Base-by-base conservation (phyloP, 208 protist genomes). In the Leishmania aethiopica region DNA sequence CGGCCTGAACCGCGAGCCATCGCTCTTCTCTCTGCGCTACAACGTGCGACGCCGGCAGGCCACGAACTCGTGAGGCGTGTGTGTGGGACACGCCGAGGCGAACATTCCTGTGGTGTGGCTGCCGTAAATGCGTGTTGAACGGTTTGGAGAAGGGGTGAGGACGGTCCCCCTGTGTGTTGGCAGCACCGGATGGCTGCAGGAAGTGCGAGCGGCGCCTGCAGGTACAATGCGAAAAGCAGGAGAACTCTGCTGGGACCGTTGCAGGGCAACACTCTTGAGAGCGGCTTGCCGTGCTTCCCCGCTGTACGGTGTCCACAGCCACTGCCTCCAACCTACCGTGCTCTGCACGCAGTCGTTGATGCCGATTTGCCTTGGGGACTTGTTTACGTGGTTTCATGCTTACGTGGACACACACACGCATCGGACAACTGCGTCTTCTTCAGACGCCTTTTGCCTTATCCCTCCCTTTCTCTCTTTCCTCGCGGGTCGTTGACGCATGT, bases 11-110 rank as follows among this genome's bases (percentile, higher is more conserved):
- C 85, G 88, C 15, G 91, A 97, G 79, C 93, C 95, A 11, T 97
- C 95, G 40, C 86, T 97, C 35, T 97, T 97, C 86, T 97, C 95
- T 11, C 73, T 97, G 59, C 89, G 95, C 10, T 91, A 97, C 83
- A 94, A 89, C 74, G 85, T 94, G 7, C 83, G 92, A 28, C 83
- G 94, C 35, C 89, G 92, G 19, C 84, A 85, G 69, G 89, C 85
- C 5, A 91, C 84, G 1, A 85, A 89, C 57, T 66, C 51, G 59
- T 90, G 76, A 80, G 67, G 11, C 22, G 79, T 70, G 51, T 40
- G 32, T 42, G 32, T 45, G 32, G 17, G 51, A 6, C 15, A n/a
- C n/a, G 71, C 55, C 13, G 19, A 7, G 40, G 40, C 19, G 69
- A 73, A 8, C 35, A 49, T 42, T n/a, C 13, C n/a, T 67, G 28